These are phyloP conservation scores for Fusarium nanum DNA, from an alignment of 2,329 filamentous ascomycete species.

Conservation along the genomic window DNA sequence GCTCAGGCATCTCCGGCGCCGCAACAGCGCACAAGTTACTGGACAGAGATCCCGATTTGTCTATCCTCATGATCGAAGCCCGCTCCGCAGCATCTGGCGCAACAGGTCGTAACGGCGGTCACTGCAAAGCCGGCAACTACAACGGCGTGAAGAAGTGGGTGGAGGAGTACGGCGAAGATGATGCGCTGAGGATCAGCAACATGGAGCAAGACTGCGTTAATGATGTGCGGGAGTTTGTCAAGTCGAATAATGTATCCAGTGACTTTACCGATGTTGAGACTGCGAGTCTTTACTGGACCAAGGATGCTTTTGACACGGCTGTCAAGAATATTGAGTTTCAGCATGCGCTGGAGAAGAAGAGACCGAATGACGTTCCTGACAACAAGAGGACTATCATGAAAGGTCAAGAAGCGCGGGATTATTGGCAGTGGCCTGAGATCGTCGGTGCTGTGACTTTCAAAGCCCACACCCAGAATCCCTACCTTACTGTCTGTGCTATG, in stretches of 20 bases:
- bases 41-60: conserved; percentile 14
- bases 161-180: conserved; percentile 21
- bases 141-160: conserved; percentile 22
- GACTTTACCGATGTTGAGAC: conserved; percentile 31
- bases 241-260: conserved; percentile 22
- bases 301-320: conserved; percentile 22
- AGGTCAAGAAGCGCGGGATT: conserved; percentile 9
- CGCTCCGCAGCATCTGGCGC: conserved; percentile 26
- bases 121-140: conserved; percentile 22
- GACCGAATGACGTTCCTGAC: conserved; percentile 24
- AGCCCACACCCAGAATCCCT: conserved; percentile 28
- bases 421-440: conserved; percentile 30
- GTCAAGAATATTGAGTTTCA: conserved; percentile 21
- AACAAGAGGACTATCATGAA: conserved; percentile 25
- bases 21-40: conserved; percentile 28
- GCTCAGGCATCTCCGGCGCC: conserved; percentile 25
- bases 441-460: conserved; percentile 19
- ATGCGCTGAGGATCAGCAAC: conserved; percentile 19
- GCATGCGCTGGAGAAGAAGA: conserved; percentile 9
- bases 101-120: conserved; percentile 15
- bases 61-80: conserved; percentile 28
- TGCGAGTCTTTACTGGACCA: conserved; percentile 27
- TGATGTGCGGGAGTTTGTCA: conserved; percentile 27
- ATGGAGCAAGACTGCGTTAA: conserved; percentile 32
- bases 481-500: conserved; percentile 25